Evolutionary conservation across 805 yeast genomes (phyloP).

Genomic region (Tetrapisispora fleetii): DNA sequence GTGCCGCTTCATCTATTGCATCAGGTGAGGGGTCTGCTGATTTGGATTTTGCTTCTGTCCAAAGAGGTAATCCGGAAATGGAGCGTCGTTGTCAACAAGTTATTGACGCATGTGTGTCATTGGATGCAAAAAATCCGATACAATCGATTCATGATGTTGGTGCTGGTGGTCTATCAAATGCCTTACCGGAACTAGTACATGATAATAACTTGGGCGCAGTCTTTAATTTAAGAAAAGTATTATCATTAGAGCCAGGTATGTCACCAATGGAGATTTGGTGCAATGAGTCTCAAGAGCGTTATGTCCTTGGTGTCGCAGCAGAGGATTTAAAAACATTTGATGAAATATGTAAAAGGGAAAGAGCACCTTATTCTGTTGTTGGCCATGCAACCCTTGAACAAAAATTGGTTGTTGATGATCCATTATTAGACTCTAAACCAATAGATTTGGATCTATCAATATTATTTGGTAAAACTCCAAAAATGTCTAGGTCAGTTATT

Average conservation of each 20-base stretch:
- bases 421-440: slow-evolving; percentile 68
- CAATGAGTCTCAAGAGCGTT: slow-evolving; percentile 97
- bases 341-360: slow-evolving; percentile 82
- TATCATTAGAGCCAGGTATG: slow-evolving; percentile 93
- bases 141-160: slow-evolving; percentile 98
- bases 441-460: slow-evolving; percentile 94
- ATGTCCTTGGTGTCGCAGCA: slow-evolving; percentile 84
- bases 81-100: slow-evolving; percentile 99
- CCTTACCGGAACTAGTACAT: slow-evolving; percentile 93
- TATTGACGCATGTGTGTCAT: slow-evolving; percentile 83
- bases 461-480: slow-evolving; percentile 94
- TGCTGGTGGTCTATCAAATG: slow-evolving; percentile 97
- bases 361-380: slow-evolving; percentile 93
- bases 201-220: slow-evolving; percentile 93
- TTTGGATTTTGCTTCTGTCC: slow-evolving; percentile 96
- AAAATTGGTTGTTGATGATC: slow-evolving; percentile 72
- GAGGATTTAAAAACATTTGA: slow-evolving; percentile 63
- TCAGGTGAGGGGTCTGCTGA: slow-evolving; percentile 95
- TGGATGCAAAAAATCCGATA: slow-evolving; percentile 69
- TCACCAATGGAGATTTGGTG: slow-evolving; percentile 99
- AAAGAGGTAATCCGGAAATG: slow-evolving; percentile 98
- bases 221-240: slow-evolving; percentile 83
- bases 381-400: slow-evolving; percentile 88
- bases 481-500: slow-evolving; percentile 68
- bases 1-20: slow-evolving; percentile 96